Conservation (phyloP, 2,329 filamentous ascomycete species). For the Nectriaceae sp. region DNA sequence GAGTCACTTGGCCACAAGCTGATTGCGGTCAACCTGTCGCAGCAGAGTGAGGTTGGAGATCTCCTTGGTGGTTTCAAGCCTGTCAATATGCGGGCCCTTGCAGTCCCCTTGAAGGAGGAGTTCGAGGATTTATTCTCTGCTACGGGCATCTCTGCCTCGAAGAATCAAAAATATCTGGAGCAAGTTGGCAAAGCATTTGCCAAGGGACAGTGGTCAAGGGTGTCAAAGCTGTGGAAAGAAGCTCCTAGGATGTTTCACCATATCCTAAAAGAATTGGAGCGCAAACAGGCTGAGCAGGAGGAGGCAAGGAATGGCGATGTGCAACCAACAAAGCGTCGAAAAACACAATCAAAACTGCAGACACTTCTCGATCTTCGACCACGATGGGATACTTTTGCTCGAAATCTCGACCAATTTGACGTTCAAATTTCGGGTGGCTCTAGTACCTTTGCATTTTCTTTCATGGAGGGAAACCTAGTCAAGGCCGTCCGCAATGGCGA, state of each 20-base stretch:
- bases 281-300: conserved; percentile 43
- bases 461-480: conserved; percentile 93
- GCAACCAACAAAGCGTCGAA: conserved; percentile 70
- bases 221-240: conserved; percentile 85
- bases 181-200: conserved; percentile 77
- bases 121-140: conserved; percentile 87
- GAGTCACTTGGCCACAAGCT: conserved; percentile 82
- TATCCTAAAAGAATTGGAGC: conserved; percentile 59
- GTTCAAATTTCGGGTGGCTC: conserved; percentile 73
- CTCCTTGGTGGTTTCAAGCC: conserved; percentile 95
- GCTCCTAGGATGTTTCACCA: conserved; percentile 84
- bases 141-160: conserved; percentile 81
- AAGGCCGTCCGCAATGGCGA: conserved; percentile 95
- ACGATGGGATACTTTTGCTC: conserved; percentile 80
- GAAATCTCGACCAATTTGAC: conserved; percentile 76
- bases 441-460: conserved; percentile 86
- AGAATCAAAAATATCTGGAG: conserved; percentile 85
- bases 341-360: conserved; percentile 67
- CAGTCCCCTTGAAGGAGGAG: conserved; percentile 88
- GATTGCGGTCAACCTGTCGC: conserved; percentile 91
- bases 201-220: conserved; percentile 83
- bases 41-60: conserved; percentile 97
- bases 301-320: conserved; percentile 37
- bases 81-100: conserved; percentile 83
- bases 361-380: conserved; percentile 58